Evolutionary conservation across 352 stramenopile species (phyloP), one percentile per base, ranked within the genome.

Genomic region (Globisporangium middletonii): DNA sequence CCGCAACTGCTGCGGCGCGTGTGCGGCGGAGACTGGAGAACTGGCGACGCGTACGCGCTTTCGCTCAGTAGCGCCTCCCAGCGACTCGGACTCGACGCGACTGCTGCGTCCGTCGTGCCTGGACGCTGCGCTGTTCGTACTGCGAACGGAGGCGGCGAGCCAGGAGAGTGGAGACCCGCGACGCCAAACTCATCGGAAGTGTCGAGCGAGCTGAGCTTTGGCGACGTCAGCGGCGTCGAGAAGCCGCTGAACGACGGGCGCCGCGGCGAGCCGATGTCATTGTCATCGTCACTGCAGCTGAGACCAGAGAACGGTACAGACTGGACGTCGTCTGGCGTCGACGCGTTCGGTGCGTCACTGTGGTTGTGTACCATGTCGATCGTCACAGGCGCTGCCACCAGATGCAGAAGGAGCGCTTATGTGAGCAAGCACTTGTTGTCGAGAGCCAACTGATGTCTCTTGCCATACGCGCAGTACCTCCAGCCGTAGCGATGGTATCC

Each of bases 91-190:
- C 76, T 89, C 45, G 66, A 65, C 0, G 57, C 26, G 4, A 37
- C 46, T 4, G 23, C 44, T 26, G 38, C 45, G 11, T 60, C 54
- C 13, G 27, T 33, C 13, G 27, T 33, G 15, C 51, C 58, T 23
- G 57, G 45, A 12, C 58, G 61, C 41, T 38, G 51, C 35, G 50
- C 42, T 11, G 43, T 50, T 7, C 50, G 58, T 33, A 88, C 62
- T 16, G 83, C 83, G 69, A 94, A 94, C 0, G 83, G 83, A 4
- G 81, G 83, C 38, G 83, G 79, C 0, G 83, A 94, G 1, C 58
- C 56, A 9, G 83, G 79, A 42, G 79, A 88, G 8, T 60, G 56
- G 7, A 77, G 9, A 30, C 30, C 64, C 0, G 62, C 61, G 11
- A 70, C 62, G 8, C 55, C 63, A 60, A 88, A 88, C 27, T 80